Evolutionary conservation across 2,329 filamentous ascomycete species (phyloP), one percentile per base, ranked within the genome.

Genomic region (Alternaria panax): DNA sequence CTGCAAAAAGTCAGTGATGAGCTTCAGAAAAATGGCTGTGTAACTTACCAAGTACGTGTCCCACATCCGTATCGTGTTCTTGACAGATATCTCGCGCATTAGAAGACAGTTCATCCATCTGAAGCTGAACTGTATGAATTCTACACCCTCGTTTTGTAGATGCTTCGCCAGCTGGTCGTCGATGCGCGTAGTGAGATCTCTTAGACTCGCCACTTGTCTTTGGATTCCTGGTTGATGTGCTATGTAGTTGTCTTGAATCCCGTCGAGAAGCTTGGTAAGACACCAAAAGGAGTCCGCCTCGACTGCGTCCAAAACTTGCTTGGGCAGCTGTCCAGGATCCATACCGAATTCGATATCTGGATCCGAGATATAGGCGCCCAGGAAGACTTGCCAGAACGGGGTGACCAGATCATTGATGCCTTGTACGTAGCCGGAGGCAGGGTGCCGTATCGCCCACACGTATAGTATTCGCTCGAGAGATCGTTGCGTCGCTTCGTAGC

Each of bases 261-360:
- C 95, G 75, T 99, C 95, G n/a, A 99, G 85, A 11, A 99, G 85
- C 78, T 99, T 99, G 0, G 95, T 97, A 61, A 99, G 83, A 78
- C 95, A 99, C 95, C 95, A 99, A 77, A 98, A 99, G 0, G 93
- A 92, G 80, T 99, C 95, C 7, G 95, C 95, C 80, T 99, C 95
- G 7, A 99, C 95, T 0, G 95, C 95, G 77, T 99, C 95, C 38
- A 99, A 82, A 7, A 99, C 96, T 34, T 92, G 86, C 75, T 89
- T 91, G 2, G 95, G 95, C 34, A 99, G 81, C 78, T 98, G 94
- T 1, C 94, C 95, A 0, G 95, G 95, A 76, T 99, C 95, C 93
- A 99, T 97, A 56, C 93, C 94, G 59, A 87, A 90, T 77, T 97
- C 93, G 46, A 98, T 92, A 74, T 97, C 90, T 27, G 90, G 87